A percentile compares a stretch with the other conserved stretches of the same genome.
Evolutionary conservation across 441 rosid genomes (phyloP).

Genomic region (Jatropha podagrica): DNA sequence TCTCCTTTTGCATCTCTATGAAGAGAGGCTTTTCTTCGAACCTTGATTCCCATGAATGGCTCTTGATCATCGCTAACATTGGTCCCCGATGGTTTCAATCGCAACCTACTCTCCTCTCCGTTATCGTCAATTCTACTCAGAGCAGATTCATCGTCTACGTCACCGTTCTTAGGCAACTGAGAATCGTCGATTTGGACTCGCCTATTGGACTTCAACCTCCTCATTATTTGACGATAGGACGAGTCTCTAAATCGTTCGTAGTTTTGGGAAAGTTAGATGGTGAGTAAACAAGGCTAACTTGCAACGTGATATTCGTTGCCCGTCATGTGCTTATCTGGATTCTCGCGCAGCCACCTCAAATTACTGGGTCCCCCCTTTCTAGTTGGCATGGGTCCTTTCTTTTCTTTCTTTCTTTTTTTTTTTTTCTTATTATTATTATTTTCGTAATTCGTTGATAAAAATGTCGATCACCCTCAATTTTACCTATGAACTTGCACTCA

Average conservation of each 20-base stretch:
- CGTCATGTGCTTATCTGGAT: conserved; percentile 18
- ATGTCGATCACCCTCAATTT: too few relatives aligned
- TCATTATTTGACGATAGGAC: conserved; percentile 33
- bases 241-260: conserved; percentile 26
- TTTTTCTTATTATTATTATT: background rate
- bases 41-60: conserved; percentile 82
- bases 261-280: background rate
- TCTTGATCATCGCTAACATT: conserved; percentile 64
- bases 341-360: conserved; percentile 2
- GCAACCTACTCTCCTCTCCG: conserved; percentile 26
- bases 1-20: conserved; percentile 78
- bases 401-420: background rate
- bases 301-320: conserved; percentile 3
- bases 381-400: background rate
- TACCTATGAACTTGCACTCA: too few relatives aligned
- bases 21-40: conserved; percentile 77
- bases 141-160: conserved; percentile 23
- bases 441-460: too few relatives aligned
- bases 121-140: background rate
- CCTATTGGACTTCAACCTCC: conserved; percentile 34
- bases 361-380: background rate
- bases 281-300: background rate
- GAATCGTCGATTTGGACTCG: conserved; percentile 60
- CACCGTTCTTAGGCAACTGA: conserved; percentile 35
- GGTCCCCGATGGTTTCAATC: conserved; percentile 34